A percentile compares a stretch with the other conserved stretches of the same genome.
Evolutionary conservation across 345 rosid genomes (phyloP).

Genomic region (Melaleuca alternifolia): DNA sequence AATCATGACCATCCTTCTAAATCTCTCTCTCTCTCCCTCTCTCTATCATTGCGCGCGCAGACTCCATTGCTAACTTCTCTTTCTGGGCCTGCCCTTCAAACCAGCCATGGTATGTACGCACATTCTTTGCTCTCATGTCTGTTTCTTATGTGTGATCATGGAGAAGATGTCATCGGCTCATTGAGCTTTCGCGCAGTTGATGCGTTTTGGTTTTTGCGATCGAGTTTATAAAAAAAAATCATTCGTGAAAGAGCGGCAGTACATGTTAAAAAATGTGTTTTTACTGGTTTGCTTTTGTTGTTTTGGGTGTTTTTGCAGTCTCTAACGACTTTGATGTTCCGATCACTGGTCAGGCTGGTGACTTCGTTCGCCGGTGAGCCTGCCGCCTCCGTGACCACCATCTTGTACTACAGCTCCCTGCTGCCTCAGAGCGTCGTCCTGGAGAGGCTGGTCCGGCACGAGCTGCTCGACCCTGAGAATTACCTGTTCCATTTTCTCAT

Average conservation of each 20-base stretch:
- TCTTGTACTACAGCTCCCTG: constrained; percentile 34
- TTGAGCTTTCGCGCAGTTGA: not conserved
- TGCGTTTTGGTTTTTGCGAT: not conserved
- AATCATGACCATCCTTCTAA: not conserved
- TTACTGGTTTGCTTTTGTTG: not conserved
- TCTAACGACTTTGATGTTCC: constrained; percentile 28
- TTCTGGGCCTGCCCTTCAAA: not conserved
- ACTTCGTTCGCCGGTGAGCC: constrained; percentile 19
- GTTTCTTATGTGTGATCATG: not conserved
- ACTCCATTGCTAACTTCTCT: not conserved
- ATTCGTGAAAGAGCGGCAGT: not conserved
- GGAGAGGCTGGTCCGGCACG: constrained; percentile 29
- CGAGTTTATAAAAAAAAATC: not conserved
- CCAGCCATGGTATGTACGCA: constrained; percentile 15
- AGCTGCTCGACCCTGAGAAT: constrained; percentile 24
- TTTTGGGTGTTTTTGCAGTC: constrained; percentile 14
- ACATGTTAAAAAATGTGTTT: not conserved
- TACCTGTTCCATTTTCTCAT: constrained; percentile 39
- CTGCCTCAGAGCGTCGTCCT: constrained; percentile 28
- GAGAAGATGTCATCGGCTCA: not conserved
- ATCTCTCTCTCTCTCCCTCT: not conserved
- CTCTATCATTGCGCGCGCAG: not conserved
- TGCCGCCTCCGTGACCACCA: constrained; percentile 26
- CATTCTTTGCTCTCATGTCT: not conserved
- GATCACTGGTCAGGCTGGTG: constrained; percentile 33